Base-by-base conservation (phyloP, 202 grass and related monocot species). In the Musa balbisiana region DNA sequence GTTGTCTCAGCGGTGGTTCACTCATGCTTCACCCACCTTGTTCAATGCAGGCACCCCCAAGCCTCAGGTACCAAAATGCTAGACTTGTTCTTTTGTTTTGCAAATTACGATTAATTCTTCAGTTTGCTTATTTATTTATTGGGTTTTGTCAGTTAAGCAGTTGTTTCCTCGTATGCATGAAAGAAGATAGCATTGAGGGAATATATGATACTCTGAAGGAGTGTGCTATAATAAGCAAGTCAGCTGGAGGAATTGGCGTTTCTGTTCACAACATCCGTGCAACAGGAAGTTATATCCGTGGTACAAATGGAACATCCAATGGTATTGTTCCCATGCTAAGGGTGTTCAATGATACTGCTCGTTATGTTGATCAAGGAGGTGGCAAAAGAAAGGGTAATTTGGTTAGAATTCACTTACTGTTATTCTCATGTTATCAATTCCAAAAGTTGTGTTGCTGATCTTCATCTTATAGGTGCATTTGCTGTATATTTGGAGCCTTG, bases 1-100 rank as follows among this genome's bases (percentile, higher is more conserved):
- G 25, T 94, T 98, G 91, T 98, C 94, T 58, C 91, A 94, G 71
- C 91, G 94, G 27, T 98, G 94, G 94, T 98, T 98, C 64, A 98
- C 94, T 52, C 94, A 98, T 80, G 94, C 94, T 73, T 94, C 94
- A 0, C 94, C 94, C 0, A 98, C 94, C 0, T 87, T 98, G 69
- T 98, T 98, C 79, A 94, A 98, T 58, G 87, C 91, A 2, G 94
- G 94, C 79, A 98, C 94, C 66, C 91, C 88, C 0, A 91, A 83
- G 67, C 91, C 94, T 70, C 94, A 98, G 75, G 94, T 86, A 69
- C 24, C 8, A 25, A 26, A 43, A 43, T 73, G 20, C 55, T 63
- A 51, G 16, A 74, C 52, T 22, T 55, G 2, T 12, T n/a, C 22
- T 53, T 43, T 43, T 43, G 33, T 43, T 43, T 6, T 43, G 5